Percentiles rank a stretch among this genome's conserved stretches.
phyloP scores from a whole-genome alignment of 1,284 basidiomycete genomes.

The Leucoagaricus sp. region DNA sequence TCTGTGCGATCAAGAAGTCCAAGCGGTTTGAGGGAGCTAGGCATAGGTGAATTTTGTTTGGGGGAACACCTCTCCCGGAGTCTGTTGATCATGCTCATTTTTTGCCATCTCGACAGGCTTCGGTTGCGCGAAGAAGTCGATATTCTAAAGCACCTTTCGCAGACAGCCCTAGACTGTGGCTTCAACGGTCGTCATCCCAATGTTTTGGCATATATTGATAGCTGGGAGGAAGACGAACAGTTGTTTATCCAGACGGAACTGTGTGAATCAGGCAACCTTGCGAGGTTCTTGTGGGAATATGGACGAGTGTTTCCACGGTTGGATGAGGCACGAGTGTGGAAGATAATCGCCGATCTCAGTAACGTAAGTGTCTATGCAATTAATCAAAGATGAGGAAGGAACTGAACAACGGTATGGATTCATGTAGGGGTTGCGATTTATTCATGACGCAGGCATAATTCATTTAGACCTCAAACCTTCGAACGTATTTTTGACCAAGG shows the following conservation, averaged over 20 bases:
- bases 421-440: constrained; percentile 81
- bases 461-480: constrained; percentile 98
- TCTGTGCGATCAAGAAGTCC: constrained; percentile 94
- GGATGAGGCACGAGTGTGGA: constrained; percentile 96
- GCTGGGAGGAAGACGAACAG: constrained; percentile 94
- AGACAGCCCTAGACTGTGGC: constrained; percentile 30
- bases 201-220: constrained; percentile 90
- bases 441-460: constrained; percentile 87
- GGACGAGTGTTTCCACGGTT: constrained; percentile 83
- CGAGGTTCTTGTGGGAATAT: constrained; percentile 92
- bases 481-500: constrained; percentile 91
- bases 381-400: constrained; percentile 20
- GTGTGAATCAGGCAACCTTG: constrained; percentile 91
- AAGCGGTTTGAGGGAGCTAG: constrained; percentile 91
- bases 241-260: constrained; percentile 95
- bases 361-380: constrained; percentile 60
- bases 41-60: constrained; percentile 70
- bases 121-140: constrained; percentile 96
- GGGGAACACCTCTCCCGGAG: neutral
- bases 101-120: constrained; percentile 50
- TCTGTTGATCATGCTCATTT: constrained; percentile 20
- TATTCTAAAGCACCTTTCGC: constrained; percentile 81
- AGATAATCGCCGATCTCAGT: constrained; percentile 90
- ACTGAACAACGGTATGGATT: constrained; percentile 20
- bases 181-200: constrained; percentile 60